A percentile compares a stretch with the other conserved stretches of the same genome.
These are phyloP conservation scores for Phytophthora brassicae DNA, from an alignment of 352 stramenopile genomes.

Conservation along the genomic window DNA sequence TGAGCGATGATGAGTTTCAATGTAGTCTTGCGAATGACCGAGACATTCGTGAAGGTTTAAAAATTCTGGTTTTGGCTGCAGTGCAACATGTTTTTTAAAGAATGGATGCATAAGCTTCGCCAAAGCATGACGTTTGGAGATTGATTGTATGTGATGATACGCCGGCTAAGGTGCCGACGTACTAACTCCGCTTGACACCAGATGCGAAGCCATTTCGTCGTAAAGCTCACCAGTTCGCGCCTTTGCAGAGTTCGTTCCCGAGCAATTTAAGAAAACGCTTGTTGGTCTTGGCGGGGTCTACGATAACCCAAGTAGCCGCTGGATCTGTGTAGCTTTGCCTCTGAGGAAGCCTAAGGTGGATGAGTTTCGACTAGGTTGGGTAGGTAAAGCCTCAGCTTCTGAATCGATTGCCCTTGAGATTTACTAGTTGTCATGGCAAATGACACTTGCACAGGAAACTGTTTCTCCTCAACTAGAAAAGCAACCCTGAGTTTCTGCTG, in stretches of 20 bases:
- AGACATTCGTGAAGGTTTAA: neutral
- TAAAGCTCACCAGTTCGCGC: conserved; percentile 9
- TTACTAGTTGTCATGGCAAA: too few species aligned
- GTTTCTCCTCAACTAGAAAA: too few species aligned
- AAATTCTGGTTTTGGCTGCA: neutral
- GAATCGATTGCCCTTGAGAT: too few species aligned
- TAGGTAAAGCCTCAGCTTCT: too few species aligned
- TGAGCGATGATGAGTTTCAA: neutral
- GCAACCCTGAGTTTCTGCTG: too few species aligned
- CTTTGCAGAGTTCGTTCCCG: conserved; percentile 4
- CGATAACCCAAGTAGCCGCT: conserved; percentile 4
- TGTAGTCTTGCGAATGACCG: neutral
- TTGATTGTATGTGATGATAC: conserved; percentile 7
- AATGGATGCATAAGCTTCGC: neutral
- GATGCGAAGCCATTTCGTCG: conserved; percentile 5
- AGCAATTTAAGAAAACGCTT: conserved; percentile 7
- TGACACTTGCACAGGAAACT: too few species aligned
- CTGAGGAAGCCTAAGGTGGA: neutral
- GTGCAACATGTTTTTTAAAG: neutral
- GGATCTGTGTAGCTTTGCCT: conserved; percentile 4
- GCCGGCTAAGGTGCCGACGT: conserved; percentile 1
- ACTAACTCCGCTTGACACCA: conserved; percentile 4
- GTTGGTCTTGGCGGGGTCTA: conserved; percentile 9
- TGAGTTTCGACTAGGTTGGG: conserved; percentile 2
- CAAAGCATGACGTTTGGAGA: conserved; percentile 10